phyloP scores from a whole-genome alignment of 2,329 filamentous ascomycete genomes.

The Apiospora phragmitis region DNA sequence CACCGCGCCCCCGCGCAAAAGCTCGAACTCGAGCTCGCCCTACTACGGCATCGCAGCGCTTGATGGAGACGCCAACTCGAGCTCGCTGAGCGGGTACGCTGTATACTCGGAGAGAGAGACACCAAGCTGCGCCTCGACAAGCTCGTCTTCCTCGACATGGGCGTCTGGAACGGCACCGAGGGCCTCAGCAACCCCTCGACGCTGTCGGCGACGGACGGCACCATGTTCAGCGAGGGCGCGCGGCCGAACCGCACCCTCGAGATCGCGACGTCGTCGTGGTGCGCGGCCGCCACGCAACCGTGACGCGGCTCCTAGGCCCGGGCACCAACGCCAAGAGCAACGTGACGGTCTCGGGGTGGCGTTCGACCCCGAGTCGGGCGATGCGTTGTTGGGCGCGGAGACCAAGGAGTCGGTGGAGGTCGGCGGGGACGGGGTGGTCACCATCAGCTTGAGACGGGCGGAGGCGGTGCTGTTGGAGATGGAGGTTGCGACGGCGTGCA shows the following conservation, averaged over 20 bases:
- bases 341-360: conserved; percentile 32
- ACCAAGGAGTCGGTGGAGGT: conserved; percentile 26
- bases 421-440: conserved; percentile 26
- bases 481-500: neutral
- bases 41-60: conserved; percentile 29
- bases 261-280: conserved; percentile 33
- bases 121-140: conserved; percentile 24
- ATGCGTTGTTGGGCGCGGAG: conserved; percentile 19
- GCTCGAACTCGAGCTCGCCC: neutral
- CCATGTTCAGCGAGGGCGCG: conserved; percentile 29
- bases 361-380: conserved; percentile 31
- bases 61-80: conserved; percentile 33
- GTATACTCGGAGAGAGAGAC: conserved; percentile 22
- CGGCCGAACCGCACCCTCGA: conserved; percentile 27
- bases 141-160: conserved; percentile 37
- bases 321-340: conserved; percentile 38
- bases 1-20: neutral
- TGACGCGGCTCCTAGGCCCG: conserved; percentile 30
- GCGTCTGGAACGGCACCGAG: conserved; percentile 37
- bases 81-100: conserved; percentile 34
- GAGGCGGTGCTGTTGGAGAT: conserved; percentile 35
- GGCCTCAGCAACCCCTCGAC: conserved; percentile 36
- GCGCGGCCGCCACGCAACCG: conserved; percentile 21
- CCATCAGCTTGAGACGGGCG: conserved; percentile 27
- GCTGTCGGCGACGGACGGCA: conserved; percentile 29